Evolutionary conservation across 2,329 filamentous ascomycete species (phyloP).

Genomic region (Dactylellina parvicollis): DNA sequence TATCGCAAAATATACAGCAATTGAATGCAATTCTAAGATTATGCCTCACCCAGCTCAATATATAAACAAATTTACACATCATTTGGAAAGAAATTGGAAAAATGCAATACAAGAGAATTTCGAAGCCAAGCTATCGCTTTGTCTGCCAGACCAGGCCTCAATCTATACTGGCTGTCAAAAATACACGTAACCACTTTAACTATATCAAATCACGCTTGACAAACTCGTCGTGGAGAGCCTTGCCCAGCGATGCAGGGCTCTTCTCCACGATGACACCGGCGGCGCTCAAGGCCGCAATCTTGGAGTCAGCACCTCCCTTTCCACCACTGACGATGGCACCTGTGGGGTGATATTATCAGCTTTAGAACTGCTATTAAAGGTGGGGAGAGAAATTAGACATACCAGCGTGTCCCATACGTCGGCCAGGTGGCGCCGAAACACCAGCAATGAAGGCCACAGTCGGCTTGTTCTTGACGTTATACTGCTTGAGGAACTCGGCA

Average conservation of each 20-base stretch:
- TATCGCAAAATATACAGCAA: not conserved
- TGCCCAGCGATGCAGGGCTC: conserved; percentile 89
- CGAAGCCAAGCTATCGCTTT: not conserved
- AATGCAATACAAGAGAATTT: not conserved
- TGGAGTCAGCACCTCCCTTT: conserved; percentile 97
- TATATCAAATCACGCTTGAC: conserved; percentile 95
- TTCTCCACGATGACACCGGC: conserved; percentile 97
- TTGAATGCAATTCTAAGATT: conserved; percentile 31
- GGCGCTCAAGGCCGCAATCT: conserved; percentile 92
- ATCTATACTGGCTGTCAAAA: conserved; percentile 17
- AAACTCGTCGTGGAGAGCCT: conserved; percentile 93
- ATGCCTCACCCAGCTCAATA: conserved; percentile 28
- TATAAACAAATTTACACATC: conserved; percentile 36
- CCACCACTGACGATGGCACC: conserved; percentile 93
- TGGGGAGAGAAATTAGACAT: conserved; percentile 55
- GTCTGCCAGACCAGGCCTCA: not conserved
- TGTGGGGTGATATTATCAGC: conserved; percentile 53
- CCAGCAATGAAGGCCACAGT: conserved; percentile 98
- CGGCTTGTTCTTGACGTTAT: conserved; percentile 94
- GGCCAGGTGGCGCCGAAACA: conserved; percentile 94
- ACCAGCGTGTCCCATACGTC: conserved; percentile 98
- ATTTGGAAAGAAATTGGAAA: not conserved
- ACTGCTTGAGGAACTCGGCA: conserved; percentile 89
- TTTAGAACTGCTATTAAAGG: conserved; percentile 43
- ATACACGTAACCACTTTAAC: conserved; percentile 56